phyloP scores from a whole-genome alignment of 805 yeast species.

The Metschnikowia rubicola region DNA sequence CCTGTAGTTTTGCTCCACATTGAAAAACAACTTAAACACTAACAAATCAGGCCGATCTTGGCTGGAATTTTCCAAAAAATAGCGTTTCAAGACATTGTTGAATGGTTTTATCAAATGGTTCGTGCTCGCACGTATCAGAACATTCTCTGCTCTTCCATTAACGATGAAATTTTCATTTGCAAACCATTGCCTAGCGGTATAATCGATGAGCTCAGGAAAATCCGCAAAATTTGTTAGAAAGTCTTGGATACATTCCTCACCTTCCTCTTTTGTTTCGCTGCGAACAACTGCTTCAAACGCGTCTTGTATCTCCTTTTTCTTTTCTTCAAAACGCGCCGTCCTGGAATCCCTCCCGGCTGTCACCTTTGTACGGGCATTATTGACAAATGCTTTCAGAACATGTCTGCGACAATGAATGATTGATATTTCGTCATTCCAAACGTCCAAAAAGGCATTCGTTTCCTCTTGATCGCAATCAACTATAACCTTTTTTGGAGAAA shows the following conservation, averaged over 20 bases:
- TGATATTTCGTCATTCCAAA: neutral
- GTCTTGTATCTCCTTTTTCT: neutral
- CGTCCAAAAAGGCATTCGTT: neutral
- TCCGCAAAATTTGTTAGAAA: neutral
- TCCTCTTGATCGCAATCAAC: slow-evolving; percentile 1
- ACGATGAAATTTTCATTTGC: neutral
- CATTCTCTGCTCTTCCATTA: neutral
- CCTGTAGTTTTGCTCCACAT: neutral
- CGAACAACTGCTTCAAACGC: neutral
- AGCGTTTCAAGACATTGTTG: neutral
- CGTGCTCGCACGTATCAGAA: neutral
- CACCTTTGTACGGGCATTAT: neutral
- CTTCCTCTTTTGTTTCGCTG: neutral
- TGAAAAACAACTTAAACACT: neutral
- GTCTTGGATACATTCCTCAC: neutral
- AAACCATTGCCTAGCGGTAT: neutral
- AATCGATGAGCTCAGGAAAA: neutral
- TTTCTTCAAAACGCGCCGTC: neutral
- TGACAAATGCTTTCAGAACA: neutral
- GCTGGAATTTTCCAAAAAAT: neutral
- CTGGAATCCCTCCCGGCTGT: neutral
- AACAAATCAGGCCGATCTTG: neutral
- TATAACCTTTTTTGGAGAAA: neutral
- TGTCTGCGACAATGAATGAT: neutral
- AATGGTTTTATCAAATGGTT: neutral